Base-by-base conservation (phyloP, 345 rosid species). In the Lenwebbia sp. region DNA sequence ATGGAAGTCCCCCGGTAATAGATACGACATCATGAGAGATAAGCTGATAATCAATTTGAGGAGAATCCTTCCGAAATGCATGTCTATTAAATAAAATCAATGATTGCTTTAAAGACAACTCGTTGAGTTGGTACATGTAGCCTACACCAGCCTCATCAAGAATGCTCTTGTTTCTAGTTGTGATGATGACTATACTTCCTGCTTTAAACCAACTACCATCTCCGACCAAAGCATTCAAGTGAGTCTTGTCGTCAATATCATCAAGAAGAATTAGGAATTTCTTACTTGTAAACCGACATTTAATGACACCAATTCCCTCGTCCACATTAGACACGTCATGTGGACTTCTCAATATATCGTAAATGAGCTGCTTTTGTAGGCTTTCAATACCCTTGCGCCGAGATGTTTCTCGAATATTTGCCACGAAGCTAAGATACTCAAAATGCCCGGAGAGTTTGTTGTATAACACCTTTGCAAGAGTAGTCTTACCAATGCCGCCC, bases 291-390 rank as follows among this genome's bases (percentile, higher is more conserved):
- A 60, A 60, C 14, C 74, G 2, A 60, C 37, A 28, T 60, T 60
- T 28, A 21, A 60, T 60, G 74, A 60, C 0, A 0, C 1, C 74
- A 0, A 60, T 60, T 60, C 74, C 74, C 40, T 28, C 1, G 3
- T 60, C 37, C 6, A 60, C 74, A 60, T 28, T 28, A 60, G 74
- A 60, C 4, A 60, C 74, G 0, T 14, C 9, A 14, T 13, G 10
- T 1, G 21, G 21, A 60, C 4, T 60, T 6, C 74, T 60, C 6
- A 60, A 21, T 60, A 60, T 28, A 60, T 60, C 21, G 0, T 0
- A 1, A 60, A 60, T 60, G 37, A 60, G 74, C 74, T 60, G 37
- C 74, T 60, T 7, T 60, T 60, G 74, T 28, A 60, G 37, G 74
- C 37, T 30, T 30, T 62, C 5, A 15, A 62, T 30, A 62, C 75